These are phyloP conservation scores for Abelmoschus esculentus DNA, from an alignment of 345 rosid genomes.

Conservation along the genomic window DNA sequence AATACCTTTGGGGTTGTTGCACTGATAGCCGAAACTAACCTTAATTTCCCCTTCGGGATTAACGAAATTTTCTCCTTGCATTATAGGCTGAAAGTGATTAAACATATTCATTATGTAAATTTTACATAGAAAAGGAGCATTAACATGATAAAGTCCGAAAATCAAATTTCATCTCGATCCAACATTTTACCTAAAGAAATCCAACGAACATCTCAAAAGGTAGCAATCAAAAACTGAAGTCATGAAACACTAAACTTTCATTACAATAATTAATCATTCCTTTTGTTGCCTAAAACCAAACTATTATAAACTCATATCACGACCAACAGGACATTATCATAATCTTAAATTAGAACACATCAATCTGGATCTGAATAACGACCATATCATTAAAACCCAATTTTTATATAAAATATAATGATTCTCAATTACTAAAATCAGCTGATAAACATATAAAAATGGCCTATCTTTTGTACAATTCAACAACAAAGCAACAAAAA, in stretches of 20 bases:
- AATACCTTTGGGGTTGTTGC: constrained; percentile 31
- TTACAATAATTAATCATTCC: background rate
- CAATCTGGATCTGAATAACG: background rate
- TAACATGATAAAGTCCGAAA: background rate
- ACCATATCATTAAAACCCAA: background rate
- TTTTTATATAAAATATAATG: background rate
- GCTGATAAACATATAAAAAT: background rate
- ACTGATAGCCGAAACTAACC: constrained; percentile 88
- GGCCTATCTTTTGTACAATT: background rate
- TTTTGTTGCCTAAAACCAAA: background rate
- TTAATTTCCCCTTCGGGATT: constrained; percentile 64
- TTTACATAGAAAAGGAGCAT: background rate
- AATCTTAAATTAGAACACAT: background rate
- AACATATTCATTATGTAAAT: background rate
- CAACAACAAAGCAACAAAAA: background rate
- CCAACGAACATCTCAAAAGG: background rate
- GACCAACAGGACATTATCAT: background rate
- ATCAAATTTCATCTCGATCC: background rate
- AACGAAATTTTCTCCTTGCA: constrained; percentile 33
- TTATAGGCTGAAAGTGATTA: constrained; percentile 29
- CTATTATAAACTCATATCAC: background rate
- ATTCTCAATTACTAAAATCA: background rate
- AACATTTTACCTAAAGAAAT: background rate
- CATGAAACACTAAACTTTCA: background rate
- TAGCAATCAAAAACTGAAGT: background rate